Conservation (phyloP, 2,329 filamentous ascomycete species). For the Trichoderma sp. region DNA sequence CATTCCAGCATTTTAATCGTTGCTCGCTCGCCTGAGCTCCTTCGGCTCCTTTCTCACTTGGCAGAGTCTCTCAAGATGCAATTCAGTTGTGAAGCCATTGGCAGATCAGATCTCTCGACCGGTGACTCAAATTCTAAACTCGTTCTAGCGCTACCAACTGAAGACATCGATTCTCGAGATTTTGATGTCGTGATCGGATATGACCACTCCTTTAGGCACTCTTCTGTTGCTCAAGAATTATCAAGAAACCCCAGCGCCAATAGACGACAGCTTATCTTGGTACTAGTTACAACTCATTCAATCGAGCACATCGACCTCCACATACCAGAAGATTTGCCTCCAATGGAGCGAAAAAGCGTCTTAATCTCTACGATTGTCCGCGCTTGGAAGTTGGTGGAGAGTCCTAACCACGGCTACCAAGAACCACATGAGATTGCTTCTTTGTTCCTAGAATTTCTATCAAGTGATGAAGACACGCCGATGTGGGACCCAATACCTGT, state of each 20-base stretch:
- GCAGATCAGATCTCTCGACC: slow-evolving; percentile 33
- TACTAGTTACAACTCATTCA: slow-evolving; percentile 52
- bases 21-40: slow-evolving; percentile 50
- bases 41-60: slow-evolving; percentile 55
- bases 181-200: slow-evolving; percentile 57
- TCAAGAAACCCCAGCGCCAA: slow-evolving; percentile 16
- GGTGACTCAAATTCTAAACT: slow-evolving; percentile 42
- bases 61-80: slow-evolving; percentile 45
- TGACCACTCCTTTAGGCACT: slow-evolving; percentile 52
- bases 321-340: slow-evolving; percentile 40
- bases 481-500: slow-evolving; percentile 51
- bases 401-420: slow-evolving; percentile 43
- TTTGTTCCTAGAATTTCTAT: slow-evolving; percentile 50
- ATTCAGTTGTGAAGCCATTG: slow-evolving; percentile 39
- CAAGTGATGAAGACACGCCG: slow-evolving; percentile 39
- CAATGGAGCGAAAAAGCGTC: slow-evolving; percentile 51
- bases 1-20: slow-evolving; percentile 56
- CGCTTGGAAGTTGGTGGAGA: slow-evolving; percentile 43
- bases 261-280: slow-evolving; percentile 49
- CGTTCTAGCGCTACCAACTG: slow-evolving; percentile 46
- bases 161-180: slow-evolving; percentile 42
- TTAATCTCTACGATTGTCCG: slow-evolving; percentile 43
- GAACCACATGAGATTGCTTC: slow-evolving; percentile 52
- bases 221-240: slow-evolving; percentile 33
- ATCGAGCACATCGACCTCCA: slow-evolving; percentile 58